Evolutionary conservation across 2,329 filamentous ascomycete genomes (phyloP).

Genomic region (Lomentospora prolificans): DNA sequence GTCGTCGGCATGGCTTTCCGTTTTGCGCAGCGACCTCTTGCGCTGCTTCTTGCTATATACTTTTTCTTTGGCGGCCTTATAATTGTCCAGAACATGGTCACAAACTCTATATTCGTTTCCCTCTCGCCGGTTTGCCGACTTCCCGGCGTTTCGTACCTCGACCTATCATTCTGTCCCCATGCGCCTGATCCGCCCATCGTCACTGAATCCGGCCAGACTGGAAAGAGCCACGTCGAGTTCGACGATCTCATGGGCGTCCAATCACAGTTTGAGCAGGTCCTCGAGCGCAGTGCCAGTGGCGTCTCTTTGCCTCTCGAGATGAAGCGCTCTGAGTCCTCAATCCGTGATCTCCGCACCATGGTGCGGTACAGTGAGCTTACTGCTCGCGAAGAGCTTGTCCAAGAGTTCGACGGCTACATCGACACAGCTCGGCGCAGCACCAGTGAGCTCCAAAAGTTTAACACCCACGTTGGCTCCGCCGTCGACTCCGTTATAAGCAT

Average conservation of each 20-base stretch:
- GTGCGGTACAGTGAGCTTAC: constrained; percentile 62
- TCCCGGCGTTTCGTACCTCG: constrained; percentile 51
- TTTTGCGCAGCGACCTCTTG: constrained; percentile 55
- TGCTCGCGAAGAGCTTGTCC: constrained; percentile 58
- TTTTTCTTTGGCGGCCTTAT: constrained; percentile 49
- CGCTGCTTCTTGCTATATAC: constrained; percentile 50
- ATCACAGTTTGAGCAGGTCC: constrained; percentile 64
- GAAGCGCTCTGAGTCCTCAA: constrained; percentile 64
- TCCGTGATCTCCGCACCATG: constrained; percentile 63
- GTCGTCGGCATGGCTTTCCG: constrained; percentile 49
- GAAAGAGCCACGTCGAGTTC: constrained; percentile 47
- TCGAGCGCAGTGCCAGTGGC: constrained; percentile 56
- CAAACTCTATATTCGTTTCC: constrained; percentile 48
- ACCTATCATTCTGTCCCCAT: constrained; percentile 52
- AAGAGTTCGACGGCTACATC: constrained; percentile 70
- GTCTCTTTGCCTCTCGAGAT: constrained; percentile 66
- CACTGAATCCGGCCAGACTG: constrained; percentile 7
- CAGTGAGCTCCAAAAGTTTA: constrained; percentile 62
- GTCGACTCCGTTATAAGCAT: constrained; percentile 67
- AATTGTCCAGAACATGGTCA: constrained; percentile 52
- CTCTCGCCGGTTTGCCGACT: constrained; percentile 62
- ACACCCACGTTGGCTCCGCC: constrained; percentile 62
- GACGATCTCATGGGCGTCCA: constrained; percentile 67
- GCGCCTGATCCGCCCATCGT: constrained; percentile 14
- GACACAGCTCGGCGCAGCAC: constrained; percentile 56